A percentile compares a stretch with the other conserved stretches of the same genome.
phyloP scores from a whole-genome alignment of 352 stramenopile species.

The Thraustochytrium striatum region DNA sequence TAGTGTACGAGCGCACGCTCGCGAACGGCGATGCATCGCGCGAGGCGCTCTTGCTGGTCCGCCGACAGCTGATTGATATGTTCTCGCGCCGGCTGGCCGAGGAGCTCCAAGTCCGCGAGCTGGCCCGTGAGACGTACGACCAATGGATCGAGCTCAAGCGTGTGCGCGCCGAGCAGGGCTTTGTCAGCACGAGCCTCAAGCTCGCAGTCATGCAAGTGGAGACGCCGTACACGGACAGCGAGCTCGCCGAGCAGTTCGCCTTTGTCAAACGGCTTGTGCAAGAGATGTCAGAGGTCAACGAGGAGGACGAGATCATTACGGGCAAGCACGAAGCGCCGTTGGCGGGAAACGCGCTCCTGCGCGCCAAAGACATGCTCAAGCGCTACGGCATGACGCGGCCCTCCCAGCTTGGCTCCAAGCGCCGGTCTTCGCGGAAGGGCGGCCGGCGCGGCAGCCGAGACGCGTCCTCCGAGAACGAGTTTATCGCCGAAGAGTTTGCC shows the following conservation, averaged over 20 bases:
- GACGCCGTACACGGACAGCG: neutral
- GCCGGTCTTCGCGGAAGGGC: neutral
- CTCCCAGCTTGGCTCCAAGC: neutral
- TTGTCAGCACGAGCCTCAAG: slow-evolving; percentile 29
- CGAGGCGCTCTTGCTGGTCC: neutral
- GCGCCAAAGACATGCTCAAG: slow-evolving; percentile 13
- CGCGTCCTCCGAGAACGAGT: neutral
- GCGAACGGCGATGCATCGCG: neutral
- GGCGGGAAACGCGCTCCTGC: neutral
- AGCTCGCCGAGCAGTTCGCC: neutral
- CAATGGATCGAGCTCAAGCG: slow-evolving; percentile 18
- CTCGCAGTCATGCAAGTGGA: slow-evolving; percentile 17
- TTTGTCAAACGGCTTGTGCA: neutral
- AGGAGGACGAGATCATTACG: neutral
- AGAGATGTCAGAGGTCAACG: neutral
- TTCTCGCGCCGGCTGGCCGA: slow-evolving; percentile 34
- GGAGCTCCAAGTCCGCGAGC: slow-evolving; percentile 33
- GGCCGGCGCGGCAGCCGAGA: too few relatives aligned
- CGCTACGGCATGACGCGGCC: slow-evolving; percentile 17
- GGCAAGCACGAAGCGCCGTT: too few relatives aligned
- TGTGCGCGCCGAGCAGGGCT: neutral
- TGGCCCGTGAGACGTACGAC: slow-evolving; percentile 19
- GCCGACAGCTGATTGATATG: slow-evolving; percentile 37
- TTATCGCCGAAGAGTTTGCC: neutral
- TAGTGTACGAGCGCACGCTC: neutral